Evolutionary conservation across 2,329 filamentous ascomycete species (phyloP).

Genomic region (Sclerotinia nivalis): DNA sequence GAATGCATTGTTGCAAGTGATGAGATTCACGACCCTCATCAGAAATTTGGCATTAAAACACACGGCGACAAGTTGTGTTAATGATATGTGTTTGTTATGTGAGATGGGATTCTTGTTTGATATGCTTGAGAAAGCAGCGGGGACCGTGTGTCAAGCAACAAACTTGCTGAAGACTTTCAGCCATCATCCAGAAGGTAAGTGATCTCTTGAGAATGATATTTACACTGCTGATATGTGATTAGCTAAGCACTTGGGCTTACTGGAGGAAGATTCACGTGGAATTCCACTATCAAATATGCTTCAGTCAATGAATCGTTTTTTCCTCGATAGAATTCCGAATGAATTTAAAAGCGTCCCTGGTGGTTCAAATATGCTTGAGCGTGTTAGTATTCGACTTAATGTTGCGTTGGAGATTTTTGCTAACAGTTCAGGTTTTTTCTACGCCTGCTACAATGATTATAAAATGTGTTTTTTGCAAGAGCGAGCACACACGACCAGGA

Average conservation of each 20-base stretch:
- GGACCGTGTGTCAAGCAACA: constrained; percentile 92
- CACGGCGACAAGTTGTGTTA: constrained; percentile 79
- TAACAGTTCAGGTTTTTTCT: constrained; percentile 55
- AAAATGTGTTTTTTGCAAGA: constrained; percentile 81
- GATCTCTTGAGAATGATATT: background rate
- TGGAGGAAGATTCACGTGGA: constrained; percentile 79
- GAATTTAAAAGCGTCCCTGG: constrained; percentile 72
- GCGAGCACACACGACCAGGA: constrained; percentile 78
- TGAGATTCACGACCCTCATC: constrained; percentile 85
- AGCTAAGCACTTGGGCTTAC: constrained; percentile 73
- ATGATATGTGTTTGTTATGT: constrained; percentile 83
- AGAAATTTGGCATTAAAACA: constrained; percentile 88
- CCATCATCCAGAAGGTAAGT: constrained; percentile 70
- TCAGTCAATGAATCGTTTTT: constrained; percentile 81
- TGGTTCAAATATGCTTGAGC: constrained; percentile 66
- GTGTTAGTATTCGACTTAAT: constrained; percentile 47
- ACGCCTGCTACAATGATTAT: constrained; percentile 74
- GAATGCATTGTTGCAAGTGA: constrained; percentile 86
- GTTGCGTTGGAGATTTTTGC: constrained; percentile 25
- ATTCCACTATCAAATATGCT: constrained; percentile 77
- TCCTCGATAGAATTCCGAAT: constrained; percentile 76
- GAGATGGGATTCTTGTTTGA: constrained; percentile 95
- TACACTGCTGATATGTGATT: constrained; percentile 29
- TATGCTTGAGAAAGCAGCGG: constrained; percentile 95
- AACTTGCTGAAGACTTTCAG: constrained; percentile 91